Conservation (phyloP, 176 grass and related monocot species). For the Zoysia japonica region DNA sequence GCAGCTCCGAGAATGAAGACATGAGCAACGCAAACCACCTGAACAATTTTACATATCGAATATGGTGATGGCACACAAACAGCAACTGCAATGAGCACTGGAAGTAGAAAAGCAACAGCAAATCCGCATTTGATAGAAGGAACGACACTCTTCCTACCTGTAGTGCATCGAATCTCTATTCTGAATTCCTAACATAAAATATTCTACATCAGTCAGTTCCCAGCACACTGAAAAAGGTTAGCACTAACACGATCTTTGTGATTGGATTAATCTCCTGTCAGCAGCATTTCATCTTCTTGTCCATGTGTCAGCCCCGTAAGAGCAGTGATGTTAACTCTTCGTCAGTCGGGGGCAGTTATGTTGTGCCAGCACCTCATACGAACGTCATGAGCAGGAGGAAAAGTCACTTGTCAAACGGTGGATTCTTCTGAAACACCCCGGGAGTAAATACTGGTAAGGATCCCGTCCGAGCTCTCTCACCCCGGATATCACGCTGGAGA, state of each 20-base stretch:
- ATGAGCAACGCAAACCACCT: neutral
- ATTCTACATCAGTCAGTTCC: conserved; percentile 23
- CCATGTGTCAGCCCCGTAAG: neutral
- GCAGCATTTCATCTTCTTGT: conserved; percentile 12
- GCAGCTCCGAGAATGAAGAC: neutral
- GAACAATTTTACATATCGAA: conserved; percentile 6
- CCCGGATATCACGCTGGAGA: conserved; percentile 41
- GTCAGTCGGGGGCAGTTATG: neutral
- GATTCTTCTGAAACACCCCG: conserved; percentile 57
- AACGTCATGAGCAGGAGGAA: conserved; percentile 30
- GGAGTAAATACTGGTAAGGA: conserved; percentile 84
- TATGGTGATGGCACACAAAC: neutral
- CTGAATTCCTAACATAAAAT: conserved; percentile 18
- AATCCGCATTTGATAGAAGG: conserved; percentile 18
- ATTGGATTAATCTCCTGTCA: conserved; percentile 1
- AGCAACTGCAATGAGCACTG: neutral
- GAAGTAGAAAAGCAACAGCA: neutral
- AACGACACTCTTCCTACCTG: conserved; percentile 27
- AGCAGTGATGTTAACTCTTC: neutral
- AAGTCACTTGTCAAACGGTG: conserved; percentile 60
- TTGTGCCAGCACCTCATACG: neutral
- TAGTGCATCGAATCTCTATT: conserved; percentile 13
- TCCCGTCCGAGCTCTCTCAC: conserved; percentile 47
- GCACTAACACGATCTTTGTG: neutral
- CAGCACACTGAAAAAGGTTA: conserved; percentile 35